phyloP scores from a whole-genome alignment of 768 basidiomycete species.

The Tulasnella sp. region DNA sequence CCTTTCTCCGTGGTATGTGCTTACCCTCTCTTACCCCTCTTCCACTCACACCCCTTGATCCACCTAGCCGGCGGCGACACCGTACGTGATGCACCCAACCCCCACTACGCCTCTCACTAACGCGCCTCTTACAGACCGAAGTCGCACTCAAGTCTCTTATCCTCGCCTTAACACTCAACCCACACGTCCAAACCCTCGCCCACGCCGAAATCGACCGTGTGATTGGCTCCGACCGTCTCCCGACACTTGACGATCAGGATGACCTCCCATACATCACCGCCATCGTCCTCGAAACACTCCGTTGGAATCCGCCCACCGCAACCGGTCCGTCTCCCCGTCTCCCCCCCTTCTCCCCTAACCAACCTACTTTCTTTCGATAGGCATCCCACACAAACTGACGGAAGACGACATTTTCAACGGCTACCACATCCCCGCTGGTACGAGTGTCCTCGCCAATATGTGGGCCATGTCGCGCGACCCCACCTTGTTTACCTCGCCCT shows the following conservation, averaged over 20 bases:
- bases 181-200: slow-evolving; percentile 12
- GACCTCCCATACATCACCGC: slow-evolving; percentile 11
- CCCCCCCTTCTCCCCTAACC: neutral
- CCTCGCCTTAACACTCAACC: slow-evolving; percentile 12
- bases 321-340: neutral
- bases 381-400: slow-evolving; percentile 6
- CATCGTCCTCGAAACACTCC: neutral
- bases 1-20: neutral
- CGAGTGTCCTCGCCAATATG: neutral
- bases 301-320: slow-evolving; percentile 1
- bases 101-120: neutral
- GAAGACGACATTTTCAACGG: slow-evolving; percentile 15
- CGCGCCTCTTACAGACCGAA: neutral
- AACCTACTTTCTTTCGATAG: neutral
- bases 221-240: slow-evolving; percentile 12
- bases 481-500: neutral
- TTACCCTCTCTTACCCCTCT: neutral
- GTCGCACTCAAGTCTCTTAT: slow-evolving; percentile 7
- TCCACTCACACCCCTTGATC: neutral
- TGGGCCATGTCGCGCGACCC: slow-evolving; percentile 1
- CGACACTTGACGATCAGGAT: slow-evolving; percentile 12
- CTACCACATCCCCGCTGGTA: slow-evolving; percentile 9
- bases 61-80: neutral
- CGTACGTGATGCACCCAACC: neutral
- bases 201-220: slow-evolving; percentile 15